Percentiles rank a stretch among this genome's conserved stretches.
Conservation (phyloP, 768 basidiomycete genomes). For the Butyriboletus loyo region DNA sequence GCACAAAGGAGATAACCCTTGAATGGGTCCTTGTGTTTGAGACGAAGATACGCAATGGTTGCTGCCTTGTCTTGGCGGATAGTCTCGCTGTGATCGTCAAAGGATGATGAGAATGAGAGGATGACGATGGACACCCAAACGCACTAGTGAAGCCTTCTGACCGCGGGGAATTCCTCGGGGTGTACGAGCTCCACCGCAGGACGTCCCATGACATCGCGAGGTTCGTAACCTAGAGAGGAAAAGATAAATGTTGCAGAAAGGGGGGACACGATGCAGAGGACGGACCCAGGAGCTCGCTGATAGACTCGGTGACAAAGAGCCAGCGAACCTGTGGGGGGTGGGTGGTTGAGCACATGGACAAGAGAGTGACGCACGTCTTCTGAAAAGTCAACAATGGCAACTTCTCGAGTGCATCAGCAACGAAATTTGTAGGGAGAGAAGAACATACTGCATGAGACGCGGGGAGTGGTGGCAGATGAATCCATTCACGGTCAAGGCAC, state of each 20-base stretch:
- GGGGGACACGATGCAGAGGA: not conserved
- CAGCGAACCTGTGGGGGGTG: conserved; percentile 51
- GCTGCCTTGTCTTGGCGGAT: conserved; percentile 79
- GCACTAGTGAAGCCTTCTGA: conserved; percentile 70
- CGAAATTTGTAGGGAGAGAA: not conserved
- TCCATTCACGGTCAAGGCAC: conserved; percentile 41
- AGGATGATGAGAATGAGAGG: not conserved
- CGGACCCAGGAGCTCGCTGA: conserved; percentile 60
- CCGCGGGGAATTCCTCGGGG: conserved; percentile 69
- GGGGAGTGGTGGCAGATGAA: conserved; percentile 41
- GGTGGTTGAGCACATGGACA: not conserved
- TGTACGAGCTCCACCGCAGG: conserved; percentile 76
- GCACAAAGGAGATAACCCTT: conserved; percentile 74
- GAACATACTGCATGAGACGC: conserved; percentile 74
- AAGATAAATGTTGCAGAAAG: not conserved
- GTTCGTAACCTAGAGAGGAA: conserved; percentile 60
- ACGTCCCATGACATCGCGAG: conserved; percentile 63
- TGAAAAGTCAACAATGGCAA: conserved; percentile 80
- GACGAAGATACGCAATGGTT: conserved; percentile 70
- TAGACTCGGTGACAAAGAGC: conserved; percentile 65
- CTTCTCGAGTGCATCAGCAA: conserved; percentile 35
- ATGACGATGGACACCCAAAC: not conserved
- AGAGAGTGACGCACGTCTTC: conserved; percentile 48
- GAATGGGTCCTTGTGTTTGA: conserved; percentile 76
- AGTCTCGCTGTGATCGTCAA: conserved; percentile 51